Evolutionary conservation across 148 eudicot genomes (phyloP).

Genomic region (Rhododendron ovatum): DNA sequence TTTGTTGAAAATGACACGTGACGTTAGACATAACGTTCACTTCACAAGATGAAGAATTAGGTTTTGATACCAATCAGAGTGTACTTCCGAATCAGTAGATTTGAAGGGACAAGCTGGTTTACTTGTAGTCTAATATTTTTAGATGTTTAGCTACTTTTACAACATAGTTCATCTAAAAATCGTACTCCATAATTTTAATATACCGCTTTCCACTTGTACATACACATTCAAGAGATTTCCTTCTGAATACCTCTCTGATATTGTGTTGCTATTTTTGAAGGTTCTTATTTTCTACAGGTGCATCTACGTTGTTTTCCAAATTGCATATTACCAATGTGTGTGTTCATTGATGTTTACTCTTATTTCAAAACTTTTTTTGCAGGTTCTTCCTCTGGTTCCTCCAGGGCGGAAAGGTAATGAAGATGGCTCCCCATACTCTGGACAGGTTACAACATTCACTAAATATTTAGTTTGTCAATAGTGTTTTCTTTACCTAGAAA

Average conservation of each 20-base stretch:
- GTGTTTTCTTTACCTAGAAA: background rate
- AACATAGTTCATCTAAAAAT: background rate
- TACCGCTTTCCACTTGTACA: too few relatives aligned
- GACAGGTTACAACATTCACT: slow-evolving; percentile 49
- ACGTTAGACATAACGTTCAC: background rate
- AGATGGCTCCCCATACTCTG: slow-evolving; percentile 94
- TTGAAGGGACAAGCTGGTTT: background rate
- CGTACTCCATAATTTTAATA: background rate
- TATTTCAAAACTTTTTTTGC: slow-evolving; percentile 5
- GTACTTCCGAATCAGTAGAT: background rate
- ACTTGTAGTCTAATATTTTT: background rate
- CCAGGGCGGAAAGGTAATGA: slow-evolving; percentile 87
- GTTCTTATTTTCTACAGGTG: background rate
- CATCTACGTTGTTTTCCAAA: background rate
- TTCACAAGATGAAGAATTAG: background rate
- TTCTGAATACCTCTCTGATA: background rate
- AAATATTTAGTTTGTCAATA: background rate
- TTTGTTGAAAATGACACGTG: background rate
- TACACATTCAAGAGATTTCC: background rate
- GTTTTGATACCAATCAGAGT: background rate
- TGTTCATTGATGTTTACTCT: background rate
- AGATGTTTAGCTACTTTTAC: background rate
- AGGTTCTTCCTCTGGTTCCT: slow-evolving; percentile 99
- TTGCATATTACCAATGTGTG: background rate
- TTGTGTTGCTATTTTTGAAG: background rate